Percentiles rank a stretch among this genome's conserved stretches.
These are phyloP conservation scores for Termitomyces sp. DNA, from an alignment of 768 basidiomycete species.

Conservation along the genomic window DNA sequence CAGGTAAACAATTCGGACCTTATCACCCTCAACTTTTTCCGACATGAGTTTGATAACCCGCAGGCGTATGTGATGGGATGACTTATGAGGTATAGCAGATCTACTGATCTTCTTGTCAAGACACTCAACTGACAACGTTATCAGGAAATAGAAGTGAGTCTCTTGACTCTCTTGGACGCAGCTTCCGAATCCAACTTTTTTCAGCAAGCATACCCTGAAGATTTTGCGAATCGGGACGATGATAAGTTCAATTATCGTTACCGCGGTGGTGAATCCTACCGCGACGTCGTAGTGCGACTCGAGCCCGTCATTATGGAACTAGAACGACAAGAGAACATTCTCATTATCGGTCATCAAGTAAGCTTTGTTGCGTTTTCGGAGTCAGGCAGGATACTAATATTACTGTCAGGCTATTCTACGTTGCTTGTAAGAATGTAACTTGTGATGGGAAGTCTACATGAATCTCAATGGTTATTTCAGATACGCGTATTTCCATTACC, in stretches of 20 bases:
- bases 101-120: not conserved
- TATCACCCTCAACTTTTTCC: not conserved
- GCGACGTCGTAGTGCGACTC: slow-evolving; percentile 90
- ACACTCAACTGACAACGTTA: not conserved
- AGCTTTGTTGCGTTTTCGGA: slow-evolving; percentile 3
- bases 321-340: slow-evolving; percentile 94
- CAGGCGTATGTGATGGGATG: slow-evolving; percentile 97
- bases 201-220: slow-evolving; percentile 92
- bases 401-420: slow-evolving; percentile 61
- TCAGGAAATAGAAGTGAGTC: slow-evolving; percentile 76
- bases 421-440: slow-evolving; percentile 48
- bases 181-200: not conserved
- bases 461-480: slow-evolving; percentile 28
- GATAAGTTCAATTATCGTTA: slow-evolving; percentile 99
- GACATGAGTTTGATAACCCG: not conserved
- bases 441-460: slow-evolving; percentile 14
- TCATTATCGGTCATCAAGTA: slow-evolving; percentile 95
- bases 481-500: slow-evolving; percentile 95
- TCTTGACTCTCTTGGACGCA: not conserved
- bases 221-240: slow-evolving; percentile 96
- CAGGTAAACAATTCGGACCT: slow-evolving; percentile 38
- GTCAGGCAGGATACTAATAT: not conserved
- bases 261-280: slow-evolving; percentile 94
- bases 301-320: slow-evolving; percentile 99
- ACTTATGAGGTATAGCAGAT: slow-evolving; percentile 64